Percentiles rank a stretch among this genome's conserved stretches.
Evolutionary conservation across 768 basidiomycete genomes (phyloP).

Genomic region (Cantharellus anzutake): DNA sequence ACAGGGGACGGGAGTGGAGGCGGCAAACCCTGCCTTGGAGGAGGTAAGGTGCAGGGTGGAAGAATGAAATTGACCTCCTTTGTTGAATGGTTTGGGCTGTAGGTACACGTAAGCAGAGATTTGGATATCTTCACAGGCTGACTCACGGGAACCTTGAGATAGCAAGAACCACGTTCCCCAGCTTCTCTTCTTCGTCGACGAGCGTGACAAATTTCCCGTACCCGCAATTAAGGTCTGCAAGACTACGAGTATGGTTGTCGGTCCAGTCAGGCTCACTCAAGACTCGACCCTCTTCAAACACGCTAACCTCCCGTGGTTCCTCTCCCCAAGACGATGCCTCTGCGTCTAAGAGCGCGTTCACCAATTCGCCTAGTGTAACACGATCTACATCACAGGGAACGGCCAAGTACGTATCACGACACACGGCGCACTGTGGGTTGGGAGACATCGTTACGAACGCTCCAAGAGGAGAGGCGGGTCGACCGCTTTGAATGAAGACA

Average conservation of each 20-base stretch:
- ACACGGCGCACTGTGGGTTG: constrained; percentile 65
- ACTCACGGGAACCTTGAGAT: constrained; percentile 56
- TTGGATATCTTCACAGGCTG: background rate
- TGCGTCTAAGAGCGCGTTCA: constrained; percentile 43
- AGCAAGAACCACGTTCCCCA: constrained; percentile 50
- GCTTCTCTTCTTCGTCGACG: constrained; percentile 70
- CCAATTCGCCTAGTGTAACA: constrained; percentile 51
- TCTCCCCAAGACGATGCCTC: constrained; percentile 11
- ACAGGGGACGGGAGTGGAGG: background rate
- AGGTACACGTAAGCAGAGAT: background rate
- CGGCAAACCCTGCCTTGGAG: constrained; percentile 10
- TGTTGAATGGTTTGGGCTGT: background rate
- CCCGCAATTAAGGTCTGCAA: constrained; percentile 63
- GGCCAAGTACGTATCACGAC: constrained; percentile 63
- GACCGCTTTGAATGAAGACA: constrained; percentile 54
- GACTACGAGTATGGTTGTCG: constrained; percentile 63
- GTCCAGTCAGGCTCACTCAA: constrained; percentile 88
- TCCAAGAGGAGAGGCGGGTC: constrained; percentile 59
- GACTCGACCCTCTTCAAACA: constrained; percentile 73
- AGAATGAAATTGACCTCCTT: background rate
- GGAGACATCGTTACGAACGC: constrained; percentile 46
- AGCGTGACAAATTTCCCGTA: constrained; percentile 78
- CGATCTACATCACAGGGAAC: constrained; percentile 55
- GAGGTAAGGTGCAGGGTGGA: background rate
- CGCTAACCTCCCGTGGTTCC: constrained; percentile 42